These are phyloP conservation scores for Cymodocea nodosa DNA, from an alignment of 116 monocot species.

Conservation along the genomic window DNA sequence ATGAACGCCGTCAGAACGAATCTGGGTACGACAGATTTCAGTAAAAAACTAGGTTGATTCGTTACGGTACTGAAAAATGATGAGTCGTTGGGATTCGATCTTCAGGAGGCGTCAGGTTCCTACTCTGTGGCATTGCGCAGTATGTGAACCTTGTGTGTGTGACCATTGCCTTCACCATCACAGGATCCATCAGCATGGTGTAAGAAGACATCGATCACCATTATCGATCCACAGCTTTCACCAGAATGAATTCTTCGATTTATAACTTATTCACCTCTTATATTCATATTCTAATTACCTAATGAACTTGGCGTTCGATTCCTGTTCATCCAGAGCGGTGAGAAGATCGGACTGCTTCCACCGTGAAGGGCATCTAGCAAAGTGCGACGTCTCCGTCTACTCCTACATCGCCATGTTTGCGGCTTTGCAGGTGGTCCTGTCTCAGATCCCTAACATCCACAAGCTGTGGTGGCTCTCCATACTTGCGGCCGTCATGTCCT, in stretches of 20 bases:
- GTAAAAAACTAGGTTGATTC: background rate
- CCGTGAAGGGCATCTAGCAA: constrained; percentile 23
- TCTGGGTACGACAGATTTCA: constrained; percentile 14
- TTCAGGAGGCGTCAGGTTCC: constrained; percentile 16
- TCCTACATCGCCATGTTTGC: constrained; percentile 44
- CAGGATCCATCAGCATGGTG: constrained; percentile 19
- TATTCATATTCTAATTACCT: no score
- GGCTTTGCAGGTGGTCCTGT: constrained; percentile 30
- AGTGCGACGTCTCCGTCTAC: constrained; percentile 21
- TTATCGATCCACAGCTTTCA: background rate
- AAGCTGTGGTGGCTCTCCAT: constrained; percentile 66
- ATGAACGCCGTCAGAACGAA: constrained; percentile 55
- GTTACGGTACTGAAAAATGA: background rate
- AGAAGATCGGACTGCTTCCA: constrained; percentile 52
- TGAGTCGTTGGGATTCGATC: background rate
- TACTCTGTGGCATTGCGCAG: constrained; percentile 19
- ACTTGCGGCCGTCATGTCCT: constrained; percentile 48
- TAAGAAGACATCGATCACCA: background rate
- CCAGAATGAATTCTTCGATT: no score
- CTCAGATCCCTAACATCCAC: constrained; percentile 60
- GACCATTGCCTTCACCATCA: constrained; percentile 16
- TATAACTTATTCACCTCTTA: no score
- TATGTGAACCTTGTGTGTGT: constrained; percentile 18
- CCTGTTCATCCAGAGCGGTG: constrained; percentile 25
- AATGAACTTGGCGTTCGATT: background rate